Percentiles rank a stretch among this genome's conserved stretches.
Conservation (phyloP, 495 filamentous ascomycete species). For the Talaromyces wortmannii region DNA sequence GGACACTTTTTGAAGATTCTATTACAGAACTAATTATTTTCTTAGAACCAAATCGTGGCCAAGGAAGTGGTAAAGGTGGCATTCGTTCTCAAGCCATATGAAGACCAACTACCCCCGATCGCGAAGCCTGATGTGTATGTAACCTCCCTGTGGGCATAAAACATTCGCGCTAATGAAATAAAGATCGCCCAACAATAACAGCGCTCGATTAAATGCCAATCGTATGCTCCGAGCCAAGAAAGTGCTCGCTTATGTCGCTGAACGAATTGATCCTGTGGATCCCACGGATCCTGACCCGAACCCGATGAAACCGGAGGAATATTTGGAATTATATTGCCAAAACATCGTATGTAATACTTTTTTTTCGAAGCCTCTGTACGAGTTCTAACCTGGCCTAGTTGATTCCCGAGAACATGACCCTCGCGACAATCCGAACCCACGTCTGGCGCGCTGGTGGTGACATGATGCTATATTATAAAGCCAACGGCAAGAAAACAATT, state of each 20-base stretch:
- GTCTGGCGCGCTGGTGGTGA: conserved; percentile 91
- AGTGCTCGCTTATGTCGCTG: conserved; percentile 86
- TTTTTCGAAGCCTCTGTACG: not conserved
- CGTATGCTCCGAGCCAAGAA: conserved; percentile 94
- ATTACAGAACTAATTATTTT: conserved; percentile 1
- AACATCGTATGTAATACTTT: conserved; percentile 57
- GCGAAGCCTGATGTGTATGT: conserved; percentile 52
- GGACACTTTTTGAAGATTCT: not conserved
- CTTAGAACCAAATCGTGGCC: conserved; percentile 67
- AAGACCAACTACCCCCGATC: conserved; percentile 66
- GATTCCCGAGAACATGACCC: conserved; percentile 70
- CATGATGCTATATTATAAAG: conserved; percentile 82
- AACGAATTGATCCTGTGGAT: conserved; percentile 68
- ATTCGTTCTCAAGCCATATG: conserved; percentile 81
- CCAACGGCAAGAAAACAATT: conserved; percentile 67
- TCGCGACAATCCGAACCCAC: conserved; percentile 83
- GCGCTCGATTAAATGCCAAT: conserved; percentile 89
- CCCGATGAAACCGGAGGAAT: conserved; percentile 76
- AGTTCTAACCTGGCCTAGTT: conserved; percentile 27
- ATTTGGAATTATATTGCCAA: conserved; percentile 90
- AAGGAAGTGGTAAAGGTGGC: conserved; percentile 95
- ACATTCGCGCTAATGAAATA: conserved; percentile 5
- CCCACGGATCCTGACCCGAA: conserved; percentile 47
- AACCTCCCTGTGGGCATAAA: not conserved
- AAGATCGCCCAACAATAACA: conserved; percentile 41